A percentile compares a stretch with the other conserved stretches of the same genome.
These are phyloP conservation scores for Exidia glandulosa DNA, from an alignment of 768 basidiomycete species.

Conservation along the genomic window DNA sequence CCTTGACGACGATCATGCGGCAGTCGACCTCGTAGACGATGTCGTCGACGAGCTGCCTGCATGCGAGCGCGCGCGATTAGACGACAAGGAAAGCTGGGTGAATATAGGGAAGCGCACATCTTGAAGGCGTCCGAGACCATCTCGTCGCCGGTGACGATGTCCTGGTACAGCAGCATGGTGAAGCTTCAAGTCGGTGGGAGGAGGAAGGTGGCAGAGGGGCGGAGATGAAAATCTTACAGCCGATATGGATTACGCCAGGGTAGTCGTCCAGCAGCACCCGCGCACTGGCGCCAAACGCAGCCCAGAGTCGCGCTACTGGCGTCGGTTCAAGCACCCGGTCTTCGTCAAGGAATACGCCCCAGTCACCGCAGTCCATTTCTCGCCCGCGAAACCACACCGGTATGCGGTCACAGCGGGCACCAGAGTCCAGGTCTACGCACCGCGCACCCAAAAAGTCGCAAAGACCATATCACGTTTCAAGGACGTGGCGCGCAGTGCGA, in stretches of 20 bases:
- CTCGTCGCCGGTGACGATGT: slow-evolving; percentile 73
- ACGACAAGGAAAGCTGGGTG: neutral
- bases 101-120: slow-evolving; percentile 38
- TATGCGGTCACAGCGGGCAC: slow-evolving; percentile 95
- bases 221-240: neutral
- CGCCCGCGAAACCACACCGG: slow-evolving; percentile 74
- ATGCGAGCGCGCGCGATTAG: neutral
- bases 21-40: slow-evolving; percentile 87
- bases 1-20: slow-evolving; percentile 51
- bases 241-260: slow-evolving; percentile 72
- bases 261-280: slow-evolving; percentile 48
- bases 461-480: slow-evolving; percentile 97
- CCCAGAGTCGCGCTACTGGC: slow-evolving; percentile 75
- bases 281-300: slow-evolving; percentile 50
- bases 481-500: slow-evolving; percentile 83
- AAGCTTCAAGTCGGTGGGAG: slow-evolving; percentile 6
- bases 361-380: slow-evolving; percentile 89
- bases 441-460: slow-evolving; percentile 89
- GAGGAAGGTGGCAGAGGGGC: neutral
- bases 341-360: slow-evolving; percentile 97
- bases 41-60: slow-evolving; percentile 65
- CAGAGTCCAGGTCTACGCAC: slow-evolving; percentile 89
- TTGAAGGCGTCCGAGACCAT: slow-evolving; percentile 93
- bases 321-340: slow-evolving; percentile 78
- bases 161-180: slow-evolving; percentile 63